Conservation (phyloP, 805 yeast species). For the Candida coquimbonensis region DNA sequence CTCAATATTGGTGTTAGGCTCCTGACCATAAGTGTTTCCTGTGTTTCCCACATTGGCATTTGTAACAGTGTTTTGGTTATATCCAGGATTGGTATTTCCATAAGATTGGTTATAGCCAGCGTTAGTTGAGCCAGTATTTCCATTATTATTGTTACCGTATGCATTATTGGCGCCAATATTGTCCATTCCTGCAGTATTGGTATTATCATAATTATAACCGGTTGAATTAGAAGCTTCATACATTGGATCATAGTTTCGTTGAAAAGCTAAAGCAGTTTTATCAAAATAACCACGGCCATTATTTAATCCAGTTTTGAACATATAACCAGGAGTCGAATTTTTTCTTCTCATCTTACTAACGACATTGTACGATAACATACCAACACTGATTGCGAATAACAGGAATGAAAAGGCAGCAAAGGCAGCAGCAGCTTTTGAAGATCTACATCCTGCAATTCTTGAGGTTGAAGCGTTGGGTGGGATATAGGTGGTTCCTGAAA, state of each 20-base stretch:
- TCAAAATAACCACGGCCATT: conserved; percentile 3
- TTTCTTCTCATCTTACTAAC: conserved; percentile 13
- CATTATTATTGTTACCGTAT: too few species aligned
- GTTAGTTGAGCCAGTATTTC: too few species aligned
- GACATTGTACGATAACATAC: conserved; percentile 24
- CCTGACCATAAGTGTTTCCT: too few species aligned
- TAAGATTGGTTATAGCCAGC: too few species aligned
- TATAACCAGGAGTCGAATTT: neutral
- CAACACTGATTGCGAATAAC: conserved; percentile 21
- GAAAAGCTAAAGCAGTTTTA: conserved; percentile 7
- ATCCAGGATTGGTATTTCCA: too few species aligned
- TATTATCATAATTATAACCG: neutral
- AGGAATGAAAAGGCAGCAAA: conserved; percentile 25
- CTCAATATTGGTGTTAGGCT: too few species aligned
- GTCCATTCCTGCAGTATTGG: neutral
- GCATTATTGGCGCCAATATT: neutral
- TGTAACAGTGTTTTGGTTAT: too few species aligned
- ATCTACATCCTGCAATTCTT: conserved; percentile 19
- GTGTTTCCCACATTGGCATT: too few species aligned
- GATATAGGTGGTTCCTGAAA: conserved; percentile 8
- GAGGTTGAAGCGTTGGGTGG: conserved; percentile 12
- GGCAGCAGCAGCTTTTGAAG: conserved; percentile 27
- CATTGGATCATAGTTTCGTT: conserved; percentile 1
- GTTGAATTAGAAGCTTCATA: neutral
- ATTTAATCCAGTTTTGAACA: conserved; percentile 4